Conservation (phyloP, 805 yeast species). For the Metschnikowia cerradonensis region DNA sequence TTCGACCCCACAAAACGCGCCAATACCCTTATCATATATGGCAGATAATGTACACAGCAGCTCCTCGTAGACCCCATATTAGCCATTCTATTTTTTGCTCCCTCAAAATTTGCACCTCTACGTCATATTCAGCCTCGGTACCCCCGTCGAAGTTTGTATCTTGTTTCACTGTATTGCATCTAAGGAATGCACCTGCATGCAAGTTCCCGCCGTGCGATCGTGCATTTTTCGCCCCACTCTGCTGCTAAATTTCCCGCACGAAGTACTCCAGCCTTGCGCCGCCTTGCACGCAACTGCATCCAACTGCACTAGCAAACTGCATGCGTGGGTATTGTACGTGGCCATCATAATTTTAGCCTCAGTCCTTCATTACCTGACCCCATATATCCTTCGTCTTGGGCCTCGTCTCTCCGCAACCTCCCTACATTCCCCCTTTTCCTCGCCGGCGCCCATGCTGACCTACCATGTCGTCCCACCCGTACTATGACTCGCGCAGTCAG, state of each 20-base stretch:
- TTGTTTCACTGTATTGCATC: neutral
- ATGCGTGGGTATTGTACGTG: slow-evolving; percentile 3
- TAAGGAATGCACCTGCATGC: neutral
- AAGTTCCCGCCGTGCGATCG: neutral
- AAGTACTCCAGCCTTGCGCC: neutral
- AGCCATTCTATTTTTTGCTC: no score
- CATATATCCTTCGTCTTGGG: neutral
- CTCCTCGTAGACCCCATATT: no score
- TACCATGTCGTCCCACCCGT: neutral
- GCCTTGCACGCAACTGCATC: slow-evolving; percentile 1
- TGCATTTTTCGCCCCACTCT: neutral
- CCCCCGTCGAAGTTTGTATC: neutral
- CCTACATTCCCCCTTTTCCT: neutral
- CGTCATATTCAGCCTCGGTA: no score
- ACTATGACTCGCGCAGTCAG: slow-evolving; percentile 1
- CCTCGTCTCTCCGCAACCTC: neutral
- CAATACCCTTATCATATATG: no score
- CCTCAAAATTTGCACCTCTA: no score
- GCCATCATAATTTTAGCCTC: neutral
- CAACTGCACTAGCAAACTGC: slow-evolving; percentile 1
- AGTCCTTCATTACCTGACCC: neutral
- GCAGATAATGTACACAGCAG: no score
- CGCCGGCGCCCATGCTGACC: neutral
- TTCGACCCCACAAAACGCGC: no score
- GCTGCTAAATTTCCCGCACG: neutral